Base-by-base conservation (phyloP, 106 monocot species). In the Posidonia australis region DNA sequence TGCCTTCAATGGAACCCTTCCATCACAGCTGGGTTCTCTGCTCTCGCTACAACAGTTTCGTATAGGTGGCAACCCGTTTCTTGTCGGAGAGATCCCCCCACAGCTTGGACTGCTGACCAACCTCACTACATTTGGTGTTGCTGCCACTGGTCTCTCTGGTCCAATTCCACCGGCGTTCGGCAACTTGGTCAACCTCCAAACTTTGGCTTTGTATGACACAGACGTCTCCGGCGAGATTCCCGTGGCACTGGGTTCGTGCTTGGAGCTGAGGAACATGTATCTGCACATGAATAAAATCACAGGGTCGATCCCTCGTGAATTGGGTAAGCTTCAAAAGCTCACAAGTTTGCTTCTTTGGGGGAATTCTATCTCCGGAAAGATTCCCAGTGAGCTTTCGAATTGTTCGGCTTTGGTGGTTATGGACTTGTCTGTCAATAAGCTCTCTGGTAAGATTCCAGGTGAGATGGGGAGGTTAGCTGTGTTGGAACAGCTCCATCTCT, bases 271-370 rank as follows among this genome's bases (percentile, higher is more conserved):
- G 18, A 86, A 90, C 32, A 67, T 96, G 16, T 96, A 96, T 71
- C 32, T 96, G 49, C 94, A 96, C 64, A 82, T 96, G 84, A 96
- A 87, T 72, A 84, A 71, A 82, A 58, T 90, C 63, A 62, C 74
- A 7, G 86, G 90, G 2, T 20, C 58, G 12, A 69, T 96, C 26
- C 94, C 94, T 0, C 48, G 67, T 1, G 78, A 96, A 63, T 74
- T 90, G n/a, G 90, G 94, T 13, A 70, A 61, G 80, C 67, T 96
- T 48, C 84, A 82, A 68, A 77, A 90, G 78, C 82, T 96, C 68
- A 84, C 86, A n/a, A 90, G 84, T 51, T 44, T 96, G 62, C 80
- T 90, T 18, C 78, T 96, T 6, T 96, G 94, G 94, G 86, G 90
- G 14, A 96, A 96, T 30, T 67, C 70, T 7, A 58, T 96, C 21